Conservation (phyloP, 2,329 filamentous ascomycete genomes). For the Madurella mycetomatis region DNA sequence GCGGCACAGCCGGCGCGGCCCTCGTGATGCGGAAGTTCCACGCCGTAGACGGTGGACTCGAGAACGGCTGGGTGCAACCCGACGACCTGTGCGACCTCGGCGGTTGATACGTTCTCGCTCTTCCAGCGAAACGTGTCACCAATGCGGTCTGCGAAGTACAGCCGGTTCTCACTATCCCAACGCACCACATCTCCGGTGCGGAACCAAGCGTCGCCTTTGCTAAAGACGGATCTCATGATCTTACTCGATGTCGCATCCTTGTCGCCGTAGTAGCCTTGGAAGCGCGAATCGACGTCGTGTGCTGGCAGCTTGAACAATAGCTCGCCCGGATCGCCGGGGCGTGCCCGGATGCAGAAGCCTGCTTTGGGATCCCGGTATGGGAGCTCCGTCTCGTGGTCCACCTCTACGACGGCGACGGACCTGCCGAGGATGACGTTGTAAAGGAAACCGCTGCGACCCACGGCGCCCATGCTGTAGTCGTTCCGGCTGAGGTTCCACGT, state of each 20-base stretch:
- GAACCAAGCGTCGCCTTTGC: conserved; percentile 76
- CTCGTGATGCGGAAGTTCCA: conserved; percentile 73
- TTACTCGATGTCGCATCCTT: conserved; percentile 66
- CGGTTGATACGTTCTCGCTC: conserved; percentile 76
- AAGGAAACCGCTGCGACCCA: conserved; percentile 67
- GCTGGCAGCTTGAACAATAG: conserved; percentile 67
- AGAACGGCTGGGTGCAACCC: conserved; percentile 61
- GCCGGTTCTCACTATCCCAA: conserved; percentile 64
- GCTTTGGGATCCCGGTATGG: conserved; percentile 65
- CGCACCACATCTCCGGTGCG: conserved; percentile 77
- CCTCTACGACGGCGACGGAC: conserved; percentile 55
- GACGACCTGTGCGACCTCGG: conserved; percentile 73
- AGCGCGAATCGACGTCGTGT: conserved; percentile 57
- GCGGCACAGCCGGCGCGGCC: conserved; percentile 80
- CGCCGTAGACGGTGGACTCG: conserved; percentile 85
- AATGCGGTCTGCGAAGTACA: conserved; percentile 77
- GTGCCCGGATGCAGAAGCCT: conserved; percentile 60
- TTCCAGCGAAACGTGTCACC: conserved; percentile 79
- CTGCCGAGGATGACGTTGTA: conserved; percentile 50
- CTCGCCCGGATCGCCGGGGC: conserved; percentile 65
- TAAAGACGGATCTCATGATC: conserved; percentile 67
- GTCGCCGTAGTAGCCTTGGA: conserved; percentile 81
- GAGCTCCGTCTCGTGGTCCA: conserved; percentile 67
- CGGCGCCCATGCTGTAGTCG: conserved; percentile 67
- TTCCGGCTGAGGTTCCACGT: conserved; percentile 72